Conservation (phyloP, 352 stramenopile species). For the Globisporangium cystogenes region DNA sequence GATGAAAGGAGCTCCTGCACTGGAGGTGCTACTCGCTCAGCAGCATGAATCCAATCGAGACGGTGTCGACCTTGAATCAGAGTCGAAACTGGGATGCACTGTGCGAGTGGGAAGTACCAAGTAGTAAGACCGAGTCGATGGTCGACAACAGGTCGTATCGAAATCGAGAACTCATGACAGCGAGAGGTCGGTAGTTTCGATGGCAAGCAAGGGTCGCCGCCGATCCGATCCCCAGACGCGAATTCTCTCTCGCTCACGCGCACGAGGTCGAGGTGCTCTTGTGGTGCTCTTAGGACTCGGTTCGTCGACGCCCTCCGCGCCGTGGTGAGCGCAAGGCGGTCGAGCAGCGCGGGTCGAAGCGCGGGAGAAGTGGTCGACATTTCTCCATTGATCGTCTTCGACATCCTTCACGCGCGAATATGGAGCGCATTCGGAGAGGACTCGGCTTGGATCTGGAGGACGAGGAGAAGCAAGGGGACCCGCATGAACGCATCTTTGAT, state of each 20-base stretch:
- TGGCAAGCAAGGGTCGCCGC: too few relatives aligned
- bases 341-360: neutral
- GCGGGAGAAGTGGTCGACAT: neutral
- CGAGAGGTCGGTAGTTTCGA: too few relatives aligned
- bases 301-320: neutral
- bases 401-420: neutral
- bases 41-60: too few relatives aligned
- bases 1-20: too few relatives aligned
- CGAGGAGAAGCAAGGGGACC: constrained; percentile 17
- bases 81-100: too few relatives aligned
- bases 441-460: constrained; percentile 17
- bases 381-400: neutral
- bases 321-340: neutral
- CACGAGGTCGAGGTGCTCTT: neutral
- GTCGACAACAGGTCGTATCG: too few relatives aligned
- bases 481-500: constrained; percentile 29
- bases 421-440: neutral
- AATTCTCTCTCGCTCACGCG: neutral
- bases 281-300: too few relatives aligned
- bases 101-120: too few relatives aligned
- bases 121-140: too few relatives aligned
- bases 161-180: too few relatives aligned
- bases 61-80: too few relatives aligned
- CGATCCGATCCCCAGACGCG: neutral
- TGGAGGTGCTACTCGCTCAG: too few relatives aligned